Base-by-base conservation (phyloP, 768 basidiomycete species). In the Cystoderma amianthinum region DNA sequence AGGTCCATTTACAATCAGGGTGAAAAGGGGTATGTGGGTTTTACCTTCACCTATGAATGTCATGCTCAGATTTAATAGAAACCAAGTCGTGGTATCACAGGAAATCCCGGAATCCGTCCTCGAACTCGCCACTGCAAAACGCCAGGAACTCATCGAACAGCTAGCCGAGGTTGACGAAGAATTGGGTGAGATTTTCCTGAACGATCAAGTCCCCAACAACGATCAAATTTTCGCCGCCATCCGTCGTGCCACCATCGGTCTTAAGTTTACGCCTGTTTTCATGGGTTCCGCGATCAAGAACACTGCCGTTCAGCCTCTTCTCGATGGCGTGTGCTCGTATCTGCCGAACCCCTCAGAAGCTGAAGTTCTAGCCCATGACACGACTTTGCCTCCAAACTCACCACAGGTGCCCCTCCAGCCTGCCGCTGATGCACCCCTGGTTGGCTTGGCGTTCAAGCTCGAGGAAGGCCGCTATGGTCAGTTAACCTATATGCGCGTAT, bases 391-490 rank as follows among this genome's bases (percentile, higher is more conserved):
- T 1, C 56, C 72, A 0, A 65, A 68, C 18, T 73, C 87, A 0
- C 80, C 88, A 5, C 76, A 76, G 13, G 80, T 96, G 5, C 72
- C 81, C 0, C 75, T 98, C 13, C 69, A 72, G 6, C 92, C 94
- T 21, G 93, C 93, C 5, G 79, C 88, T 0, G 74, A 80, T 20
- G 89, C 89, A 0, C 90, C 94, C 3, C 71, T 98, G 20, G 86
- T 99, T 44, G 94, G 88, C 5, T 68, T 99, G 38, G 96, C 96
- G 10, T 99, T 99, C 77, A 99, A 99, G 68, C 71, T 99, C 34
- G 96, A 99, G 61, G 96, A 99, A 67, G 94, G 95, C 3, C 75
- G 89, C 17, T 99, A 89, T 56, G 96, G 96, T 7, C 96, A 99
- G 62, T 65, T 99, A 56, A 99, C 96, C 0, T 99, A 99, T 61